Percentiles rank a stretch among this genome's conserved stretches.
Evolutionary conservation across 2,329 filamentous ascomycete genomes (phyloP).

Genomic region (Mariannaea sp.): DNA sequence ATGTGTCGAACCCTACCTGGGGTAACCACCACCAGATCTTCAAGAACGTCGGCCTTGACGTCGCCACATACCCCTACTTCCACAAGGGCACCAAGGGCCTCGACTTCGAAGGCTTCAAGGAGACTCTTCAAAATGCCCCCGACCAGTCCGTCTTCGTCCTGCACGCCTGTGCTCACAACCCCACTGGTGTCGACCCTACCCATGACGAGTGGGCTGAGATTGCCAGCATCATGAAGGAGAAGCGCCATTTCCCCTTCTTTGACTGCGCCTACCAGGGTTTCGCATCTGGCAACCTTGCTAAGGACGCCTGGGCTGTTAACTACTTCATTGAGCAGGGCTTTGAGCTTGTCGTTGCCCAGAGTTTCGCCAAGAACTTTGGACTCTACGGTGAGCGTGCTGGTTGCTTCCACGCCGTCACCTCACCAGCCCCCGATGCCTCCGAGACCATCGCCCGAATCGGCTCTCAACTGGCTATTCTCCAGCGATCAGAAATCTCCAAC

Average conservation of each 20-base stretch:
- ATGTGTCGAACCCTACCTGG: conserved; percentile 96
- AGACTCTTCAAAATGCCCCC: conserved; percentile 70
- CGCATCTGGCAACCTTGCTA: conserved; percentile 83
- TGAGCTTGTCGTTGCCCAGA: conserved; percentile 86
- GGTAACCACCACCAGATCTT: conserved; percentile 99
- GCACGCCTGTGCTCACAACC: conserved; percentile 97
- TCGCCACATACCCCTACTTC: conserved; percentile 93
- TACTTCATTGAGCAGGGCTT: conserved; percentile 94
- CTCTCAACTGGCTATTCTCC: conserved; percentile 89
- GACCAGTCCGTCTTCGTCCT: conserved; percentile 85
- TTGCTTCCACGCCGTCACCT: conserved; percentile 91
- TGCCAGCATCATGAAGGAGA: conserved; percentile 73
- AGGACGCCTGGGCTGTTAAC: conserved; percentile 89
- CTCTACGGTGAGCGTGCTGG: conserved; percentile 96
- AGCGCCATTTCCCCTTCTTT: conserved; percentile 95
- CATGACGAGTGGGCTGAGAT: conserved; percentile 94
- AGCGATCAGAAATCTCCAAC: conserved; percentile 97
- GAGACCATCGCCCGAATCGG: conserved; percentile 69
- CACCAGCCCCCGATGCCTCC: conserved; percentile 69
- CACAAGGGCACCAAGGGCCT: conserved; percentile 85
- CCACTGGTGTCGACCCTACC: conserved; percentile 94
- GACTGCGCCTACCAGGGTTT: conserved; percentile 98
- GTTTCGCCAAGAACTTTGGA: conserved; percentile 97
- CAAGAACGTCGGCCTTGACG: conserved; percentile 79
- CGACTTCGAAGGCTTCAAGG: conserved; percentile 88